Base-by-base conservation (phyloP, 2,329 filamentous ascomycete genomes). In the Neoascochyta sp. region DNA sequence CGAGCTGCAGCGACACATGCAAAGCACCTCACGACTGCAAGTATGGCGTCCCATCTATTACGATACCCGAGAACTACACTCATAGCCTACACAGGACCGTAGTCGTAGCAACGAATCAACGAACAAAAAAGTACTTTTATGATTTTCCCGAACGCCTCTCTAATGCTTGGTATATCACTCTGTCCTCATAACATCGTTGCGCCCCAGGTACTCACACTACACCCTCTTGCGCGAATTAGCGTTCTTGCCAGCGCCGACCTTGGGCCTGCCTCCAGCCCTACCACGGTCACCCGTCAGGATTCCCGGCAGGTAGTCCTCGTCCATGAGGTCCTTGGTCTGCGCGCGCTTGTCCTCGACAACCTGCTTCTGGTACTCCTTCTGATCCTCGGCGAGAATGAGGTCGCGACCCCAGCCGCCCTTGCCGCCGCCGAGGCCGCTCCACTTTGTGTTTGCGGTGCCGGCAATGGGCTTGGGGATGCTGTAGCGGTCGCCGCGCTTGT, bases 381-480 rank as follows among this genome's bases (percentile, higher is more conserved):
- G 92, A 60, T 98, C 92, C 66, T 95, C 90, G 0, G 88, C 80
- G 7, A 98, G 68, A 31, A 98, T 86, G 44, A 98, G 68, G 19
- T 82, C 80, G 22, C 76, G 75, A 7, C 89, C 90, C 86, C 92
- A 96, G 10, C 87, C 87, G 22, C 81, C 78, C 65, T 93, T 84
- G 1, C 90, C 90, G 22, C 87, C 88, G 1, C 78, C 80, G 23
- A 70, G 71, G 7, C 75, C 67, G 31, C 69, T 76, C 63, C 66
- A 73, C 62, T 88, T 87, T 25, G 87, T 88, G 62, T 80, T 94
- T 5, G 89, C 67, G 9, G 77, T 82, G 2, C 92, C 92, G 39
- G 85, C 79, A 9, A 84, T 76, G 0, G 92, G 86, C 68, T 95
- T 96, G 1, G 92, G 92, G 24, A 98, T 80, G 60, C 87, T 93